These are phyloP conservation scores for Plasmodium coatneyi DNA, from an alignment of 169 alveolate species.

Conservation along the genomic window DNA sequence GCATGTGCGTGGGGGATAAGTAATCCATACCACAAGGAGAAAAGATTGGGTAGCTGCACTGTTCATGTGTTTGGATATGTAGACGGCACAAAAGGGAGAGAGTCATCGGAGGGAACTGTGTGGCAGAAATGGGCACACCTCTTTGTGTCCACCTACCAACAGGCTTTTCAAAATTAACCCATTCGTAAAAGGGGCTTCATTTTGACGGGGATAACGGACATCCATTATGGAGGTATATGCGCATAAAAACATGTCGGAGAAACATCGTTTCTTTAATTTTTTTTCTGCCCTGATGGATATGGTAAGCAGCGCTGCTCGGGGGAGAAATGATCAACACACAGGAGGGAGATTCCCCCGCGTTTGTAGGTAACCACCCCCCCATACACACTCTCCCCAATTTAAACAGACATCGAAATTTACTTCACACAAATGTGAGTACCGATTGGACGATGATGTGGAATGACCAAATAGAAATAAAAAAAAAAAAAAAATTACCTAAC, in stretches of 20 bases:
- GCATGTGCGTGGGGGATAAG: not conserved
- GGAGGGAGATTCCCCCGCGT: not conserved
- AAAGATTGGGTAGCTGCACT: not conserved
- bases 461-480: not conserved
- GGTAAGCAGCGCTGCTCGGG: not conserved
- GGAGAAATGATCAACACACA: not conserved
- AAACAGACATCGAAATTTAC: not conserved
- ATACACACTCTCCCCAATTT: not conserved
- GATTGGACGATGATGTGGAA: not conserved
- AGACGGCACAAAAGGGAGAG: not conserved
- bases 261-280: not conserved
- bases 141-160: not conserved
- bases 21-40: not conserved
- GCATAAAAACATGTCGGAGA: not conserved
- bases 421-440: not conserved
- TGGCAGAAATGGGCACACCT: not conserved
- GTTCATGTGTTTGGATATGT: not conserved
- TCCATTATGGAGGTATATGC: not conserved
- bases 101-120: not conserved
- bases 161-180: not conserved
- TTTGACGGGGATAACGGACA: not conserved
- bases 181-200: not conserved
- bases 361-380: not conserved
- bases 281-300: not conserved
- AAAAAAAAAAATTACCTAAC: not conserved